phyloP scores from a whole-genome alignment of 441 rosid genomes.

The Pelargonium australe region DNA sequence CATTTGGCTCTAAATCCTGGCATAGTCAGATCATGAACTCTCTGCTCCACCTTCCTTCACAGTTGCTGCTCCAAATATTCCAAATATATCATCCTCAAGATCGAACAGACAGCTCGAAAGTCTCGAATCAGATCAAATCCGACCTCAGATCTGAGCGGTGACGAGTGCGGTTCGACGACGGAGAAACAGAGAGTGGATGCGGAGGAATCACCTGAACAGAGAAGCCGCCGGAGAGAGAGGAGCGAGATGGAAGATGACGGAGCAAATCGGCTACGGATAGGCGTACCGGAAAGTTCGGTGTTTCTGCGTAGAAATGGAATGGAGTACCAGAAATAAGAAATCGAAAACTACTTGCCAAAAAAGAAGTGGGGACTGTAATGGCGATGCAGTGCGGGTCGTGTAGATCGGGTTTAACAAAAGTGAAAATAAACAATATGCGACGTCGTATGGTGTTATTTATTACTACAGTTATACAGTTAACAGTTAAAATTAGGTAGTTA shows the following conservation, averaged over 20 bases:
- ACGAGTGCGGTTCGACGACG: not conserved
- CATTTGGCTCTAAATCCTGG: conserved; percentile 46
- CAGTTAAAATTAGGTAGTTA: too few species aligned
- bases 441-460: not conserved
- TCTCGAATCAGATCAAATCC: conserved; percentile 3
- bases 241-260: not conserved
- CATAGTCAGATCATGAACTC: conserved; percentile 25
- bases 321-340: not conserved
- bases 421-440: not conserved
- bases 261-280: not conserved
- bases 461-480: too few species aligned
- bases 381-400: not conserved
- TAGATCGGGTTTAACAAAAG: not conserved
- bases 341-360: conserved; percentile 5
- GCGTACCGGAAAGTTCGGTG: not conserved
- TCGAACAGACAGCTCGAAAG: not conserved
- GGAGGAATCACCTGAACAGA: not conserved
- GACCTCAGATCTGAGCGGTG: conserved; percentile 2
- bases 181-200: not conserved
- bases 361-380: not conserved
- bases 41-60: conserved; percentile 17
- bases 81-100: not conserved
- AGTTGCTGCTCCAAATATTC: not conserved
- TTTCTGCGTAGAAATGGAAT: not conserved
- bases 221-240: conserved; percentile 3